A percentile compares a stretch with the other conserved stretches of the same genome.
phyloP scores from a whole-genome alignment of 352 stramenopile genomes.

The Thraustotheca clavata region DNA sequence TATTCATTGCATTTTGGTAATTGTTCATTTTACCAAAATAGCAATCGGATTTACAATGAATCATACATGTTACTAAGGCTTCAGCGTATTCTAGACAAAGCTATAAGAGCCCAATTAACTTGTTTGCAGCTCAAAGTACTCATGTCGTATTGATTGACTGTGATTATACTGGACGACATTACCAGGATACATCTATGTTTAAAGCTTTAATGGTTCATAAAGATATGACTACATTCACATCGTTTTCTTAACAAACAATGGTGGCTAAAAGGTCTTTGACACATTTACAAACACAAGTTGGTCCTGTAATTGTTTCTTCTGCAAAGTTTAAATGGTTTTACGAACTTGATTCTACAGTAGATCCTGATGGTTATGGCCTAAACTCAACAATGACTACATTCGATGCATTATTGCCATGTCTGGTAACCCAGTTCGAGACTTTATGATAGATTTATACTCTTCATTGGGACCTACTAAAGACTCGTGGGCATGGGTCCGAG shows the following conservation, averaged over 20 bases:
- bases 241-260: not conserved
- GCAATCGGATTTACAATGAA: slow-evolving; percentile 7
- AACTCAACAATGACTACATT: not conserved
- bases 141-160: slow-evolving; percentile 13
- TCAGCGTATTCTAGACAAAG: slow-evolving; percentile 9
- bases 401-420: not conserved
- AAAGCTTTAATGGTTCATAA: slow-evolving; percentile 7
- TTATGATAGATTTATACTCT: not conserved
- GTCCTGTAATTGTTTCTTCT: not conserved
- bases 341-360: not conserved
- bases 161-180: slow-evolving; percentile 3
- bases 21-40: slow-evolving; percentile 3
- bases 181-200: slow-evolving; percentile 11
- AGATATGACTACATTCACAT: not conserved
- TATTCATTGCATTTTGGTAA: not conserved
- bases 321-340: not conserved
- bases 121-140: not conserved
- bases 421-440: slow-evolving; percentile 9
- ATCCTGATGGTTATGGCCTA: not conserved
- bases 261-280: not conserved
- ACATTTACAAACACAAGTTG: not conserved
- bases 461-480: slow-evolving; percentile 1
- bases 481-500: slow-evolving; percentile 6
- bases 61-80: slow-evolving; percentile 1
- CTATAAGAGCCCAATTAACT: not conserved